Evolutionary conservation across 1,284 basidiomycete genomes (phyloP), one percentile per base, ranked within the genome.

Genomic region (Termitomyces sp.): DNA sequence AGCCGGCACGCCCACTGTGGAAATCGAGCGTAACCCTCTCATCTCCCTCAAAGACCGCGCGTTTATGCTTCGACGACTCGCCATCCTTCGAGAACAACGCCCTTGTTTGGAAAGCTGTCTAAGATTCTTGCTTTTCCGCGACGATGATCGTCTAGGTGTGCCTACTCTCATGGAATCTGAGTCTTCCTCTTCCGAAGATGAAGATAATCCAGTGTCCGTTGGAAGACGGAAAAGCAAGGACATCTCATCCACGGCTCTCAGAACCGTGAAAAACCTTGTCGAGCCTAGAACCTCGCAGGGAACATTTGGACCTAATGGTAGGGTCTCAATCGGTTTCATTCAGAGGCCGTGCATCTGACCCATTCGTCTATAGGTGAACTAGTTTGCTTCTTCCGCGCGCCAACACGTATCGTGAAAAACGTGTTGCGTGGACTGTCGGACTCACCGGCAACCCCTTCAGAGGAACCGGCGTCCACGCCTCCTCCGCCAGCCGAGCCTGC

Each of bases 231-330:
- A 72, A 57, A 62, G 68, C 5, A 75, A 75, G 57, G 79, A 81
- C 47, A 61, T 74, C n/a, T 77, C 77, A 0, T 72, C 78, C 28
- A 74, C 78, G 0, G 62, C 81, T 5, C 63, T 86, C 62, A 72
- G 83, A 48, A 80, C 76, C 50, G 77, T 82, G 60, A 88, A 91
- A 68, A 91, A 90, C 61, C 67, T 92, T 5, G 84, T 86, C 0
- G 88, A 91, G 61, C 88, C 90, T 0, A 74, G 88, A 54, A 86
- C 88, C 1, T 88, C 86, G 1, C 89, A 91, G 62, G 91, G 88
- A 2, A 77, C 84, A 0, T 96, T 95, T 70, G 88, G 92, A 0
- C 88, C 90, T 0, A 91, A 91, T 59, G 93, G 92, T 91, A 70
- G 3, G 41, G 58, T 43, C 26, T 28, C 9, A 28, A 47, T 35